Percentiles rank a stretch among this genome's conserved stretches.
Evolutionary conservation across 2,329 filamentous ascomycete genomes (phyloP).

Genomic region (Colletotrichum kahawae): DNA sequence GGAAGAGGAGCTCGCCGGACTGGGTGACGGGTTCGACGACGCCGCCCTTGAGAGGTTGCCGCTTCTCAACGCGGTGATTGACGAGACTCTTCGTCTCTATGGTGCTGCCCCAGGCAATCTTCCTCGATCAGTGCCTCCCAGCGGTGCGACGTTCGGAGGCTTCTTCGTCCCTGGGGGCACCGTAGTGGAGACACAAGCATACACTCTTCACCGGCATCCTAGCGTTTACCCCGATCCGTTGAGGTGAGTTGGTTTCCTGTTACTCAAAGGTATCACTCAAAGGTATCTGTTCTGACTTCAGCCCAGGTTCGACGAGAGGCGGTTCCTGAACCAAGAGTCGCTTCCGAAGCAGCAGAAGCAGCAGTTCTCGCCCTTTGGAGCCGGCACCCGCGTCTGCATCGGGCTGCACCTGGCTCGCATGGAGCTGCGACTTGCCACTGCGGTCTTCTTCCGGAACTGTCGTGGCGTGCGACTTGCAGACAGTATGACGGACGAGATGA

Average conservation of each 20-base stretch:
- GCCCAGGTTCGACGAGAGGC: background rate
- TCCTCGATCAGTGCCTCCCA: constrained; percentile 43
- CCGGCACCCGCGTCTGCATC: constrained; percentile 52
- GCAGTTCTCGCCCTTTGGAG: constrained; percentile 57
- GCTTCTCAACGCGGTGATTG: constrained; percentile 46
- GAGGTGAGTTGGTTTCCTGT: background rate
- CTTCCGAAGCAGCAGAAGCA: constrained; percentile 45
- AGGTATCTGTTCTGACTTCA: background rate
- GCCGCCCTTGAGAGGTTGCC: constrained; percentile 39
- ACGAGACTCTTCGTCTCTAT: constrained; percentile 51
- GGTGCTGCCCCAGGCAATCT: constrained; percentile 42
- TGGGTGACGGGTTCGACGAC: constrained; percentile 30
- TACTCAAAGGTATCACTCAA: accelerated
- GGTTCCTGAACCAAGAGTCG: background rate
- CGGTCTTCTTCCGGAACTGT: constrained; percentile 56
- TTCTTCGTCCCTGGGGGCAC: constrained; percentile 44
- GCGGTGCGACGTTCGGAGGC: constrained; percentile 42
- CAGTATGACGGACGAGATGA: constrained; percentile 39
- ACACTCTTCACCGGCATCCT: constrained; percentile 50
- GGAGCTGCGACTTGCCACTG: constrained; percentile 57
- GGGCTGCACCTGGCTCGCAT: constrained; percentile 62
- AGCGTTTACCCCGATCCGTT: constrained; percentile 45
- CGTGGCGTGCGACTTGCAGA: constrained; percentile 35
- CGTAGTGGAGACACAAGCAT: constrained; percentile 47
- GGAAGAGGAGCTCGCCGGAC: constrained; percentile 34